Conservation (phyloP, 2,329 filamentous ascomycete species). For the Xylariaceae sp. region DNA sequence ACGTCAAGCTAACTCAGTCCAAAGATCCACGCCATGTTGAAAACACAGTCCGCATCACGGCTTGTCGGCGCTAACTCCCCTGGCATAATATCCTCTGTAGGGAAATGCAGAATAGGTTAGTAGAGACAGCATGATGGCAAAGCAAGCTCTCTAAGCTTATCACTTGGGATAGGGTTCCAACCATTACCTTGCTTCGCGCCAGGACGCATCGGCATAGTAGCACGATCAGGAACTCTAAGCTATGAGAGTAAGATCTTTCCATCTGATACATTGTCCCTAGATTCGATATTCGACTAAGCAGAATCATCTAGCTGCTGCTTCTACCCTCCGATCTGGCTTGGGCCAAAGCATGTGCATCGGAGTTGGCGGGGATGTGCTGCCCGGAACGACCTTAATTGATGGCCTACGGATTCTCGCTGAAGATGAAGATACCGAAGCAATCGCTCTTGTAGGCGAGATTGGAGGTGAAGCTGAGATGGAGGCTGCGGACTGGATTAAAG, state of each 20-base stretch:
- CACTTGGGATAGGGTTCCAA: constrained; percentile 57
- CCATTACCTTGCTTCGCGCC: constrained; percentile 68
- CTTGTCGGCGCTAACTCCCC: constrained; percentile 71
- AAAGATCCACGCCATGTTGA: constrained; percentile 64
- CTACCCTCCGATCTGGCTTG: constrained; percentile 63
- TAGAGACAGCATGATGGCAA: neutral
- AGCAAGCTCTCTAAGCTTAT: too few species aligned
- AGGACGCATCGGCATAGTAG: constrained; percentile 65
- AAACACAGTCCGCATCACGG: constrained; percentile 64
- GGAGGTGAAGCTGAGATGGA: constrained; percentile 67
- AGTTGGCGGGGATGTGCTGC: constrained; percentile 68
- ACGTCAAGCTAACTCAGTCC: constrained; percentile 9
- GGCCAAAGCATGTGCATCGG: constrained; percentile 71
- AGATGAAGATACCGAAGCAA: constrained; percentile 65
- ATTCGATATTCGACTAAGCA: constrained; percentile 6
- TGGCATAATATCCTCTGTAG: constrained; percentile 69
- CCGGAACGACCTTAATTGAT: constrained; percentile 71
- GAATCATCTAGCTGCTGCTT: constrained; percentile 54
- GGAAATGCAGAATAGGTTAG: constrained; percentile 48
- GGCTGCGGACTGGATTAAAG: constrained; percentile 68
- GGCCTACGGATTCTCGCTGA: constrained; percentile 62
- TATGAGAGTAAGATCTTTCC: constrained; percentile 50
- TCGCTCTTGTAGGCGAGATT: constrained; percentile 69
- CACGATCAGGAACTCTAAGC: constrained; percentile 70
- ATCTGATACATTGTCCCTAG: neutral